Percentiles rank a stretch among this genome's conserved stretches.
phyloP scores from a whole-genome alignment of 1,284 basidiomycete species.

The Xerocomus nothofagi region DNA sequence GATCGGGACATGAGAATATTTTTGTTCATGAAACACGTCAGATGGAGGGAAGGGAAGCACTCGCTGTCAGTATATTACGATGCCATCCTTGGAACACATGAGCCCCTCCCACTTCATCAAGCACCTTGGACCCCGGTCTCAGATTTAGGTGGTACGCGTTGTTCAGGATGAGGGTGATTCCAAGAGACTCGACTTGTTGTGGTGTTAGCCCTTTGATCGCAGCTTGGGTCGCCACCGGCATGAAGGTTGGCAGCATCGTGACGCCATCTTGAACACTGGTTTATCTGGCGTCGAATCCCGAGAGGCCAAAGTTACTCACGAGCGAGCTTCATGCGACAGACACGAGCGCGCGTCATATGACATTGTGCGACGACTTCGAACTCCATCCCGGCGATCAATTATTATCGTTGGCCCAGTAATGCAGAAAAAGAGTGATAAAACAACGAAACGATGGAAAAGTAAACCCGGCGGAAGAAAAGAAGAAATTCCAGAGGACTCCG shows the following conservation, averaged over 20 bases:
- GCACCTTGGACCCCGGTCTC: constrained; percentile 70
- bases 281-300: constrained; percentile 1
- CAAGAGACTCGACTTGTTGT: constrained; percentile 80
- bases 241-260: constrained; percentile 83
- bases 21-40: constrained; percentile 1
- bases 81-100: constrained; percentile 86
- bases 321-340: constrained; percentile 71
- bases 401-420: not conserved
- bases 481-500: no score
- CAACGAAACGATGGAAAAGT: not conserved
- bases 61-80: constrained; percentile 75
- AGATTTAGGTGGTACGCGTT: constrained; percentile 86
- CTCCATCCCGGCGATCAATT: constrained; percentile 48
- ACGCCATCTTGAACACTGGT: constrained; percentile 55
- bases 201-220: constrained; percentile 83
- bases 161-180: constrained; percentile 77
- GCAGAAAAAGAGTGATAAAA: not conserved
- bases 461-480: not conserved
- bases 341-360: constrained; percentile 72
- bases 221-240: constrained; percentile 88
- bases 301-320: constrained; percentile 43
- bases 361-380: constrained; percentile 80
- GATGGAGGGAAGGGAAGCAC: constrained; percentile 26
- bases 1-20: constrained; percentile 1
- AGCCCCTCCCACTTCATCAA: constrained; percentile 73